These are phyloP conservation scores for Botrytis galanthina DNA, from an alignment of 2,329 filamentous ascomycete genomes.

Conservation along the genomic window DNA sequence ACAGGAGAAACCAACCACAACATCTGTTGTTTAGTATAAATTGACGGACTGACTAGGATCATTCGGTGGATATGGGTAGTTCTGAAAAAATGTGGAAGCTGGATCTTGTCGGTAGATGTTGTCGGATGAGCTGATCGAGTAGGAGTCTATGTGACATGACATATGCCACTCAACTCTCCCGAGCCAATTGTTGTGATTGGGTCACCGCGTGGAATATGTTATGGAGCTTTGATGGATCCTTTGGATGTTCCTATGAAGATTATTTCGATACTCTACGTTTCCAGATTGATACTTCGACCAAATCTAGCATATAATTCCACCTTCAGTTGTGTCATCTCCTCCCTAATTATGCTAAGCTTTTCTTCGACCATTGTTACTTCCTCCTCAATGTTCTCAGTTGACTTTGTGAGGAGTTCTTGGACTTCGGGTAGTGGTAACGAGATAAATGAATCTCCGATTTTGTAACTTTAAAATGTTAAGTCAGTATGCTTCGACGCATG, in stretches of 20 bases:
- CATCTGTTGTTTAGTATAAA: not conserved
- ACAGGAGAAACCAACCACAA: no score
- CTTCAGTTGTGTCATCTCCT: conserved; percentile 89
- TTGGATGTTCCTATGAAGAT: conserved; percentile 25
- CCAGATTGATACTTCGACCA: conserved; percentile 93
- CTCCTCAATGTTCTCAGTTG: conserved; percentile 70
- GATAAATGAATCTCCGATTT: conserved; percentile 95
- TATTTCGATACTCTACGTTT: conserved; percentile 58
- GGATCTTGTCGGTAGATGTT: not conserved
- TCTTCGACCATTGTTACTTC: conserved; percentile 77
- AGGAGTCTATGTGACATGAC: not conserved
- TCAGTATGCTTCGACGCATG: conserved; percentile 17
- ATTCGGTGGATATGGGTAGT: not conserved
- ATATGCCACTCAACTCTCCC: conserved; percentile 3
- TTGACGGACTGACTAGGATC: not conserved
- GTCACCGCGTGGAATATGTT: not conserved
- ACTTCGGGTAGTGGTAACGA: conserved; percentile 80
- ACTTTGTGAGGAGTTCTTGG: conserved; percentile 75
- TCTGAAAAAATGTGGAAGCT: not conserved
- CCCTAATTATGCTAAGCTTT: conserved; percentile 68
- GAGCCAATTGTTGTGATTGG: not conserved
- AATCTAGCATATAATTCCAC: conserved; percentile 91
- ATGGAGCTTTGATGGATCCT: conserved; percentile 17
- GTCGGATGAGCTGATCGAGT: not conserved
- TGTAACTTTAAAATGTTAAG: conserved; percentile 64